Conservation (phyloP, 495 filamentous ascomycete species). For the Hyphodiscus hymeniophilus region DNA sequence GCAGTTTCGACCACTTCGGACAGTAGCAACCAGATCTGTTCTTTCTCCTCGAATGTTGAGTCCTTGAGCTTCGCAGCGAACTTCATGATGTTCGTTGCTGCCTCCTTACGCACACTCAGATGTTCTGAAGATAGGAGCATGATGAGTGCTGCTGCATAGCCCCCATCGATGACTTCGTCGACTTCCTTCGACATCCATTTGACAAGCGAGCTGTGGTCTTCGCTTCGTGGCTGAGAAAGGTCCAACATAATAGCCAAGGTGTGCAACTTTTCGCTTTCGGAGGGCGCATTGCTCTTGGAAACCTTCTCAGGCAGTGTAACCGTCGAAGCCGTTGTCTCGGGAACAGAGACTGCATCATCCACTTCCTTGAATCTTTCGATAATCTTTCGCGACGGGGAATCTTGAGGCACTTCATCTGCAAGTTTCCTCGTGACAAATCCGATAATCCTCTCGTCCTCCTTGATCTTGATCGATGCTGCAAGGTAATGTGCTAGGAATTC, state of each 20-base stretch:
- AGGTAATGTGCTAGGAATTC: slow-evolving; percentile 47
- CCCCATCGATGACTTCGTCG: slow-evolving; percentile 66
- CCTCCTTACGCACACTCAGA: slow-evolving; percentile 65
- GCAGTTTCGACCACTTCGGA: slow-evolving; percentile 74
- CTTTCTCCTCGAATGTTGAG: slow-evolving; percentile 67
- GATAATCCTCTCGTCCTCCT: slow-evolving; percentile 34
- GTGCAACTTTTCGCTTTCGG: slow-evolving; percentile 7
- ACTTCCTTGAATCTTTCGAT: slow-evolving; percentile 13
- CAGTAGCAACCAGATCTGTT: slow-evolving; percentile 64
- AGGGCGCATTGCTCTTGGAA: neutral
- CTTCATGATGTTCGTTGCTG: slow-evolving; percentile 56
- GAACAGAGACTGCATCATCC: slow-evolving; percentile 12
- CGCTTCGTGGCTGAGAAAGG: slow-evolving; percentile 13
- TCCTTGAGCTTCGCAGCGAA: slow-evolving; percentile 58
- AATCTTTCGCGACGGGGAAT: slow-evolving; percentile 2
- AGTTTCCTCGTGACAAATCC: slow-evolving; percentile 26
- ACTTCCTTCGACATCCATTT: slow-evolving; percentile 69
- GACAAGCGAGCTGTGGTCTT: slow-evolving; percentile 49
- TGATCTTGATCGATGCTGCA: slow-evolving; percentile 32
- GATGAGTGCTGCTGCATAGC: slow-evolving; percentile 55
- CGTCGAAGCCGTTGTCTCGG: neutral
- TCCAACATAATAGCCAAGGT: slow-evolving; percentile 1
- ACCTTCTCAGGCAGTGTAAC: neutral
- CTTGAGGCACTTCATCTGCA: slow-evolving; percentile 3
- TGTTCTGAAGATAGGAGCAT: slow-evolving; percentile 68